Evolutionary conservation across 2,329 filamentous ascomycete genomes (phyloP).

Genomic region (Epicoccum sorghinum): DNA sequence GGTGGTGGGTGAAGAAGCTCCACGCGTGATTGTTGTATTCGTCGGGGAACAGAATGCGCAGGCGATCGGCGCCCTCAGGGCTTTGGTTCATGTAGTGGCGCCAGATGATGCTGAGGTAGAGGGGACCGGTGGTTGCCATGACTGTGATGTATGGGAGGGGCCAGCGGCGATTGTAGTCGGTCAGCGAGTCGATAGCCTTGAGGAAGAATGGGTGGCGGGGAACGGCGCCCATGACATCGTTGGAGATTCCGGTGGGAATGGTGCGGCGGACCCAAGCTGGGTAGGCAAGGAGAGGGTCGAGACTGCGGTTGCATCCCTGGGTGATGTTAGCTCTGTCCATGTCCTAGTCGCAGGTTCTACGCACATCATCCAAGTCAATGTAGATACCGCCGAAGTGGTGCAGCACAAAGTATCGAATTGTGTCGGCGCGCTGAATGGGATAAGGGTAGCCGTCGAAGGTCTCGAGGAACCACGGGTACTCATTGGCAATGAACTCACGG

Average conservation of each 20-base stretch:
- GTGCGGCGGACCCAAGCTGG: conserved; percentile 75
- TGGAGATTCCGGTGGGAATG: conserved; percentile 77
- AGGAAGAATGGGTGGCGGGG: conserved; percentile 77
- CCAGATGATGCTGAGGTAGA: conserved; percentile 78
- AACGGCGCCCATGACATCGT: conserved; percentile 78
- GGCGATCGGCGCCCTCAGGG: conserved; percentile 57
- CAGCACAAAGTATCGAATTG: conserved; percentile 80
- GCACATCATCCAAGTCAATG: conserved; percentile 75
- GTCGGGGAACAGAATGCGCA: conserved; percentile 71
- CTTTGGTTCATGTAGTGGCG: conserved; percentile 70
- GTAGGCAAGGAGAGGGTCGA: conserved; percentile 72
- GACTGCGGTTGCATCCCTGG: conserved; percentile 69
- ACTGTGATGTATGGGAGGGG: conserved; percentile 75
- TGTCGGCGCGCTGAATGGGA: conserved; percentile 78
- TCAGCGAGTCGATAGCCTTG: conserved; percentile 70
- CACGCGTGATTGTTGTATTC: conserved; percentile 72
- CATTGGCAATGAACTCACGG: conserved; percentile 71
- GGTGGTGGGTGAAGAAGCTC: conserved; percentile 74
- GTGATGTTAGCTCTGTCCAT: conserved; percentile 8
- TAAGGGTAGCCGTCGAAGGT: conserved; percentile 77
- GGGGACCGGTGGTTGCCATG: conserved; percentile 78
- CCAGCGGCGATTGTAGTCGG: conserved; percentile 72
- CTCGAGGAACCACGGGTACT: conserved; percentile 76
- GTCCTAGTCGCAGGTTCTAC: conserved; percentile 26
- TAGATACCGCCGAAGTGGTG: conserved; percentile 80